Base-by-base conservation (phyloP, 164 flowering plant species). In the Magnolia officinalis region DNA sequence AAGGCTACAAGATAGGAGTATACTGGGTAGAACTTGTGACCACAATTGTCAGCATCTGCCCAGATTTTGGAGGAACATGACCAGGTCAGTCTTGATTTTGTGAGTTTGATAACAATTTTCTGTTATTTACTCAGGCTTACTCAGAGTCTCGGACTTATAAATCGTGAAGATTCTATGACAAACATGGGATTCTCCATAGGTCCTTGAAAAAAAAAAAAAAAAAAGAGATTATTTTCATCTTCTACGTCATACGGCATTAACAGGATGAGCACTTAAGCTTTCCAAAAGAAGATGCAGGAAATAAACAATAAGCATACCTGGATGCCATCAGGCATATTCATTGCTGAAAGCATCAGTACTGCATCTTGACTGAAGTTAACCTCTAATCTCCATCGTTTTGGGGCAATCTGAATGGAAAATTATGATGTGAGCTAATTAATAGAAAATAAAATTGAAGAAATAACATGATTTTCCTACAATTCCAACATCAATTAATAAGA, bases 261-360 rank as follows among this genome's bases (percentile, higher is more conserved):
- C 61, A 13, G 13, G 7, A 65, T 20, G 16, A 65, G 14, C 37
- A 20, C 20, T 21, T 65, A 13, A 24, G 21, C 26, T 10, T 8
- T 65, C 68, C 71, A 29, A 16, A 14, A n/a, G 50, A 29, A 68
- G 18, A 68, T 26, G 8, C 23, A 68, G 50, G 31, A 68, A 5
- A 70, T 20, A 45, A 21, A 49, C 23, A 70, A 18, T 70, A 19
- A 45, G 19, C n/a, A 51, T 82, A 94, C 99, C 99, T 96, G 99
- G 77, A 91, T 90, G 63, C 98, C 98, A 87, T 96, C 98, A 58
- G 98, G 98, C 81, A 93, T 81, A 80, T 90, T 96, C 96, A 96
- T 92, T 2, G 99, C 93, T 72, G 99, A 96, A 85, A 96, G 97
- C 99, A 96, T 96, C 80, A 96, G 82, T n/a, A 93, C 88, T 50